Percentiles rank a stretch among this genome's conserved stretches.
Conservation (phyloP, 2,329 filamentous ascomycete genomes). For the Pseudomassariella vexata region DNA sequence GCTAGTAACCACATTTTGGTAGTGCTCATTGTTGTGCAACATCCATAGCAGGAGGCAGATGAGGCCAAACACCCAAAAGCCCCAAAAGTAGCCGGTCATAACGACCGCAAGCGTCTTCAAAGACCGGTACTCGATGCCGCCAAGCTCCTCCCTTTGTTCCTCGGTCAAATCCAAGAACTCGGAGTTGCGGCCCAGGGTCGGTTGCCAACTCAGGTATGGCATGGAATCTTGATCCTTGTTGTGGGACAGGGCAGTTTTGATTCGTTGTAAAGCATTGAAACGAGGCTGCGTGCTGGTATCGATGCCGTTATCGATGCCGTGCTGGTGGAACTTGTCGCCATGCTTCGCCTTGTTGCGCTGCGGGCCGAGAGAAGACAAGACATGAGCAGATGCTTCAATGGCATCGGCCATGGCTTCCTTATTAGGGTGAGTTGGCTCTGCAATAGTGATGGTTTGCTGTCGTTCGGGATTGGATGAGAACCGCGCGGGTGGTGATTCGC, state of each 20-base stretch:
- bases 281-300: conserved; percentile 16
- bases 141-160: conserved; percentile 89
- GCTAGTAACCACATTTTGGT: conserved; percentile 57
- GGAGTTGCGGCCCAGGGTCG: conserved; percentile 89
- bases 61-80: conserved; percentile 74
- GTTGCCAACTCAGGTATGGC: conserved; percentile 91
- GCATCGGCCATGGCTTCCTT: conserved; percentile 33
- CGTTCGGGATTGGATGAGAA: conserved; percentile 25
- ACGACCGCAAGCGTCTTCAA: conserved; percentile 80
- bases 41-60: conserved; percentile 79
- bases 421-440: conserved; percentile 50
- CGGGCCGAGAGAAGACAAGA: conserved; percentile 34
- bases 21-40: conserved; percentile 50
- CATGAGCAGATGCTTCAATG: conserved; percentile 32
- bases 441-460: conserved; percentile 58
- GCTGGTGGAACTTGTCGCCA: conserved; percentile 30
- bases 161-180: conserved; percentile 83
- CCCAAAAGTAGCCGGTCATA: conserved; percentile 73
- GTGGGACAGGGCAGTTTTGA: conserved; percentile 51
- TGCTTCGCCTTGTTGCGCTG: conserved; percentile 35
- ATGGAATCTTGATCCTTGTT: conserved; percentile 51
- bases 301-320: conserved; percentile 26
- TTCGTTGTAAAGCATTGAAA: conserved; percentile 38
- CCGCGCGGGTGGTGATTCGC: conserved; percentile 8
- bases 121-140: conserved; percentile 92